Percentiles rank a stretch among this genome's conserved stretches.
These are phyloP conservation scores for Penicillium sp. DNA, from an alignment of 2,329 filamentous ascomycete genomes.

Conservation along the genomic window DNA sequence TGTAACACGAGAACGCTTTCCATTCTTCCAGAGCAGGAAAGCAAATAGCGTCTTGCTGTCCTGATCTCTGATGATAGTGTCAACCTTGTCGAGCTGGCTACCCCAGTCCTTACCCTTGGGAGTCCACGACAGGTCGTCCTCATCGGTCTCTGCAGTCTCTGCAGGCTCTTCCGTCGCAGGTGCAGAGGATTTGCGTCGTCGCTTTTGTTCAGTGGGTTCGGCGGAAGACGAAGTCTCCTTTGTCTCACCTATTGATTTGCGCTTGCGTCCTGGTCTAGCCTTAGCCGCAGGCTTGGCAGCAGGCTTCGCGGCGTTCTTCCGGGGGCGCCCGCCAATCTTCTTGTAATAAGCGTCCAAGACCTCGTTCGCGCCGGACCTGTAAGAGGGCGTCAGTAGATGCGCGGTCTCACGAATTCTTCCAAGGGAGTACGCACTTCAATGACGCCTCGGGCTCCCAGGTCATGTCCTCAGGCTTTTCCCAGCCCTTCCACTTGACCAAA, in stretches of 20 bases:
- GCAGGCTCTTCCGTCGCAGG: slow-evolving; percentile 19
- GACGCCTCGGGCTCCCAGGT: slow-evolving; percentile 52
- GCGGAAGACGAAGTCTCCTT: slow-evolving; percentile 29
- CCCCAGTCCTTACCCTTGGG: slow-evolving; percentile 49
- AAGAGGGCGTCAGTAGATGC: slow-evolving; percentile 20
- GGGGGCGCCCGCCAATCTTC: slow-evolving; percentile 46
- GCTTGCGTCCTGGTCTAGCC: slow-evolving; percentile 31
- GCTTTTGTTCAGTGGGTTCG: slow-evolving; percentile 30
- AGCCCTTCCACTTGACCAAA: slow-evolving; percentile 52
- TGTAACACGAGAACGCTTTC: slow-evolving; percentile 45
- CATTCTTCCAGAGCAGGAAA: slow-evolving; percentile 49
- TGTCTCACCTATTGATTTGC: slow-evolving; percentile 37
- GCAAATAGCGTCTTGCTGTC: slow-evolving; percentile 38
- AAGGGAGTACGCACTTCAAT: slow-evolving; percentile 37
- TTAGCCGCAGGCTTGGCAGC: slow-evolving; percentile 21
- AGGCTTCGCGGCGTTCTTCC: slow-evolving; percentile 27
- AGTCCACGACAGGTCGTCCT: slow-evolving; percentile 39
- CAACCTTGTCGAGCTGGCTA: slow-evolving; percentile 42
- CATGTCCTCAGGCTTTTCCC: slow-evolving; percentile 45
- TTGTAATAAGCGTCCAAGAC: slow-evolving; percentile 45
- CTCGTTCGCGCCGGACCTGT: slow-evolving; percentile 43
- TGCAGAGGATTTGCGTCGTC: slow-evolving; percentile 29
- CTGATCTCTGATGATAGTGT: slow-evolving; percentile 46
- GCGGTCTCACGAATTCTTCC: neutral
- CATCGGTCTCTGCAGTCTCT: slow-evolving; percentile 22